Evolutionary conservation across 345 rosid genomes (phyloP).

Genomic region (Citrus maxima): DNA sequence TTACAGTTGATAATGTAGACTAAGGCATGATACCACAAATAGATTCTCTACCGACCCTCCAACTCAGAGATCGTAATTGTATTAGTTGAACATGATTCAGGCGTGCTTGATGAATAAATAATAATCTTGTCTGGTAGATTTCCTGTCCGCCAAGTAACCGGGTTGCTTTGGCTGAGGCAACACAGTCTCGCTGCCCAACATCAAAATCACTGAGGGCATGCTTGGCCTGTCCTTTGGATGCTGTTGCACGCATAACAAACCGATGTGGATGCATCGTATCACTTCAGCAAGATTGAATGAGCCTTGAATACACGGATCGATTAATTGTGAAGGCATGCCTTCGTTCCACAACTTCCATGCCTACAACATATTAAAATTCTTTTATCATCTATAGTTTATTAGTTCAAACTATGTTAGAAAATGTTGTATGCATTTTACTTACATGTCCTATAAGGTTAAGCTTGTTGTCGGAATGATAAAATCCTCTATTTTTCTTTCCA

Average conservation of each 20-base stretch:
- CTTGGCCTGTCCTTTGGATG: conserved; percentile 38
- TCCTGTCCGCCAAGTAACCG: conserved; percentile 26
- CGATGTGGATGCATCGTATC: conserved; percentile 35
- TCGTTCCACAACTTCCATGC: conserved; percentile 42
- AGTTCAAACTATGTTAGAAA: neutral
- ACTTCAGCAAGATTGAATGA: conserved; percentile 19
- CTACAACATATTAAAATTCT: conserved; percentile 10
- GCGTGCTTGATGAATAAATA: conserved; percentile 29
- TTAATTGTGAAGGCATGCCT: conserved; percentile 28
- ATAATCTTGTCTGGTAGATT: conserved; percentile 10
- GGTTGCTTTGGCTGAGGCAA: conserved; percentile 42
- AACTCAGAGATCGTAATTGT: conserved; percentile 24
- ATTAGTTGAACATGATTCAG: conserved; percentile 14
- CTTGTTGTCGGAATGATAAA: conserved; percentile 21
- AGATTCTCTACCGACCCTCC: conserved; percentile 15
- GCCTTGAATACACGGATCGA: neutral
- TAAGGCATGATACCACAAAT: neutral
- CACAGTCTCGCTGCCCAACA: conserved; percentile 35
- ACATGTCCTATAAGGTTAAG: conserved; percentile 27
- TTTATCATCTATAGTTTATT: neutral
- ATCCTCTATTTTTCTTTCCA: conserved; percentile 32
- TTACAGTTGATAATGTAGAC: no score
- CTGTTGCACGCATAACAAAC: conserved; percentile 43
- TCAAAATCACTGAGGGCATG: conserved; percentile 39
- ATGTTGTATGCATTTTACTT: conserved; percentile 5